A percentile compares a stretch with the other conserved stretches of the same genome.
These are phyloP conservation scores for Tricholoma hemisulphureum DNA, from an alignment of 768 basidiomycete genomes.

Conservation along the genomic window DNA sequence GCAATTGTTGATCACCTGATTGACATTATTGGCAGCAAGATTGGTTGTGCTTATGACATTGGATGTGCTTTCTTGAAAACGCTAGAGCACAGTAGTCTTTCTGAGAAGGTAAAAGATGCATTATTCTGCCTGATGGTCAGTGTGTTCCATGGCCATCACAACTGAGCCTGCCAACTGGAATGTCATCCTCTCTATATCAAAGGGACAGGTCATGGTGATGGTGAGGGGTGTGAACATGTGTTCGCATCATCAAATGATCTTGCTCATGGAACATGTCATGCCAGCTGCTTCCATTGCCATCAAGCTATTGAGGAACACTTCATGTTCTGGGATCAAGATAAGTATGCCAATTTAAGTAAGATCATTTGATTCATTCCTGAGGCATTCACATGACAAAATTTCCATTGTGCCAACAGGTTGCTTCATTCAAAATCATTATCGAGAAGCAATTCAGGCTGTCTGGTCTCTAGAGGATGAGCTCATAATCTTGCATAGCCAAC, in stretches of 20 bases:
- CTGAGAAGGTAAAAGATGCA: constrained; percentile 3
- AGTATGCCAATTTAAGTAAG: constrained; percentile 22
- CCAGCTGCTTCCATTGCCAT: constrained; percentile 17
- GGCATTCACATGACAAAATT: too few relatives aligned
- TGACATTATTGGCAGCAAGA: neutral
- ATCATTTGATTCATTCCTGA: too few relatives aligned
- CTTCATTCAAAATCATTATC: too few relatives aligned
- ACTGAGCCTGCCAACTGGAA: constrained; percentile 15
- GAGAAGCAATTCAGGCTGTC: neutral
- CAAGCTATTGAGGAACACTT: constrained; percentile 19
- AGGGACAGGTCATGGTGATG: constrained; percentile 18
- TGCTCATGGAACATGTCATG: constrained; percentile 14
- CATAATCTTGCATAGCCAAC: neutral
- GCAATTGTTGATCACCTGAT: constrained; percentile 11
- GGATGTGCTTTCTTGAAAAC: constrained; percentile 26
- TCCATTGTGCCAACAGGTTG: too few relatives aligned
- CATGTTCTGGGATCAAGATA: constrained; percentile 9
- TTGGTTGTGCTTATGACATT: constrained; percentile 22
- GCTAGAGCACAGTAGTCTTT: constrained; percentile 17
- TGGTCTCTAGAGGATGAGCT: neutral
- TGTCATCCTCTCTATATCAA: constrained; percentile 17
- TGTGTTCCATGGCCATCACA: constrained; percentile 23
- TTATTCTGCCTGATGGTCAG: constrained; percentile 10
- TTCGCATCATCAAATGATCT: constrained; percentile 22
- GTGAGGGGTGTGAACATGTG: constrained; percentile 19